These are phyloP conservation scores for Leucogyrophana mollusca DNA, from an alignment of 768 basidiomycete species.

Conservation along the genomic window DNA sequence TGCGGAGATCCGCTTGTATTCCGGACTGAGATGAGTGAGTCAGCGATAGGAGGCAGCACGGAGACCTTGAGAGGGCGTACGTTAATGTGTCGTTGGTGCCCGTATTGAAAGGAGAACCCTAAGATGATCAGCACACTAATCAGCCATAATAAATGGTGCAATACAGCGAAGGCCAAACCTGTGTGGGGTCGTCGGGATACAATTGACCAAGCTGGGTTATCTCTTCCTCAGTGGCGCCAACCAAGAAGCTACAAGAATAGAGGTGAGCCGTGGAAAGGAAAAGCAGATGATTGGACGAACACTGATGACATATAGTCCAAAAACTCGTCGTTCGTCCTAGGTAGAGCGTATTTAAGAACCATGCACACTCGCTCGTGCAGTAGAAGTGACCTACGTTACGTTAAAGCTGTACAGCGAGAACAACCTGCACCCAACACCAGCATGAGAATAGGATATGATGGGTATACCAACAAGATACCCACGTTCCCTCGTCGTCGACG, in stretches of 20 bases:
- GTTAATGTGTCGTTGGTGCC: conserved; percentile 17
- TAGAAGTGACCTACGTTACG: conserved; percentile 17
- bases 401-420: conserved; percentile 15
- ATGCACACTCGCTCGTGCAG: too few species aligned
- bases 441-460: not conserved
- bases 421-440: conserved; percentile 3
- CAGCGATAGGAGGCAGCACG: too few species aligned
- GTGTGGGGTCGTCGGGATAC: conserved; percentile 7
- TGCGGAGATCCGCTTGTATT: conserved; percentile 40
- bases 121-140: not conserved
- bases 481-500: conserved; percentile 42
- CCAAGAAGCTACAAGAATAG: conserved; percentile 9
- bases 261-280: not conserved
- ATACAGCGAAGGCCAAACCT: not conserved
- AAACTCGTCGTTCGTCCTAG: conserved; percentile 9
- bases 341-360: not conserved
- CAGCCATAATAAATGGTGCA: too few species aligned
- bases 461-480: conserved; percentile 8
- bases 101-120: conserved; percentile 29
- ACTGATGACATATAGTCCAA: conserved; percentile 7
- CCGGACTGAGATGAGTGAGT: conserved; percentile 23
- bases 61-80: not conserved
- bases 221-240: conserved; percentile 7
- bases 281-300: not conserved
- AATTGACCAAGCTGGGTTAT: not conserved